These are phyloP conservation scores for Aphanomyces cochlioides DNA, from an alignment of 352 stramenopile genomes.

Conservation along the genomic window DNA sequence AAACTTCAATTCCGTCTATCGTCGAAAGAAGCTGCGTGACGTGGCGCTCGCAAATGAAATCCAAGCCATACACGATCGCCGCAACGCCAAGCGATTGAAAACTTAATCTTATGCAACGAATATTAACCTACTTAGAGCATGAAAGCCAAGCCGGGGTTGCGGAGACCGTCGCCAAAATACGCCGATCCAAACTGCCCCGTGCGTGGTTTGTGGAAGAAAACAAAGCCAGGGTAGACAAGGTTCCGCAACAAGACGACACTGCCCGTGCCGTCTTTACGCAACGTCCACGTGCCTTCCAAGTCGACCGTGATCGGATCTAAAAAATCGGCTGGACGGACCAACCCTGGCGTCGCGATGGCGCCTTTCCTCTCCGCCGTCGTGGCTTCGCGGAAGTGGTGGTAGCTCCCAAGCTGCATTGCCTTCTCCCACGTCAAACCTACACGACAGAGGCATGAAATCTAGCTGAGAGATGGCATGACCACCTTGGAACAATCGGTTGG, in stretches of 20 bases:
- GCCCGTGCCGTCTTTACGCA: slow-evolving; percentile 65
- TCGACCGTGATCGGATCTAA: slow-evolving; percentile 64
- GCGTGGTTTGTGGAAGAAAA: slow-evolving; percentile 62
- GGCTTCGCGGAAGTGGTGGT: slow-evolving; percentile 69
- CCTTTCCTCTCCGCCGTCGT: slow-evolving; percentile 57
- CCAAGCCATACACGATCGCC: slow-evolving; percentile 11
- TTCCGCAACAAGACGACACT: slow-evolving; percentile 58
- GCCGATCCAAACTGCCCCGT: slow-evolving; percentile 52
- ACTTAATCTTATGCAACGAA: background rate
- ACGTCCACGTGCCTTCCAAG: slow-evolving; percentile 56
- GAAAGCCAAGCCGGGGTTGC: slow-evolving; percentile 42
- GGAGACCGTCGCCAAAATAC: slow-evolving; percentile 75
- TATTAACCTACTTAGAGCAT: slow-evolving; percentile 27
- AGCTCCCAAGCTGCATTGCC: slow-evolving; percentile 59
- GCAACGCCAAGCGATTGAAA: background rate
- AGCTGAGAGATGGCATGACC: background rate
- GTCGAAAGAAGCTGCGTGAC: slow-evolving; percentile 39
- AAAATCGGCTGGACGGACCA: slow-evolving; percentile 66
- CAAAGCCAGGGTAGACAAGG: slow-evolving; percentile 55
- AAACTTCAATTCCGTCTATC: slow-evolving; percentile 72
- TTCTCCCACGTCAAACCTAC: slow-evolving; percentile 56
- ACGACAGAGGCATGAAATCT: background rate
- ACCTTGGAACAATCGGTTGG: slow-evolving; percentile 61
- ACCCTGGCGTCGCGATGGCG: slow-evolving; percentile 47
- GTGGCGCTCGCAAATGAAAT: slow-evolving; percentile 32